phyloP scores from a whole-genome alignment of 768 basidiomycete species.

The Pisolithus sp. region DNA sequence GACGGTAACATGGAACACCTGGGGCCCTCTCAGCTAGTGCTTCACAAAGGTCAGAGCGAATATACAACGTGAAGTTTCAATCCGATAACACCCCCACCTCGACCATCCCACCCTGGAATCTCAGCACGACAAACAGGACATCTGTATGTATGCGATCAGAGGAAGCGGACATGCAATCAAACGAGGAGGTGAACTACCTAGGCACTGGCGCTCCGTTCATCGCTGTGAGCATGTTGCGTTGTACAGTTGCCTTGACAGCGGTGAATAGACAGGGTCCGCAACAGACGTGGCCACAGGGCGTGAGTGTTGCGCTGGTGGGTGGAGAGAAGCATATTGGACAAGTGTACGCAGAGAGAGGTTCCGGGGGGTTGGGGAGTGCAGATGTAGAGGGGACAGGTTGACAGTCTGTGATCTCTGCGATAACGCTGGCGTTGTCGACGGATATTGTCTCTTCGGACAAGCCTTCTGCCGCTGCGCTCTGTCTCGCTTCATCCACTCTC shows the following conservation, averaged over 20 bases:
- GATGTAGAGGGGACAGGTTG: conserved; percentile 1
- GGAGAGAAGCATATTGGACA: conserved; percentile 79
- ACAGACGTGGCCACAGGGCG: conserved; percentile 75
- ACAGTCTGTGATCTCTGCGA: background rate
- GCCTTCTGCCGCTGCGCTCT: too few relatives aligned
- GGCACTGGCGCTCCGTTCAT: conserved; percentile 31
- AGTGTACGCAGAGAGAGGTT: conserved; percentile 52
- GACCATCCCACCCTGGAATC: conserved; percentile 66
- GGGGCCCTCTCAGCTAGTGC: background rate
- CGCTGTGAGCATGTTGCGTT: conserved; percentile 35
- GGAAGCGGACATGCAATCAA: background rate
- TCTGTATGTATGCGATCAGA: conserved; percentile 22
- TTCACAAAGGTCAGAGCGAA: conserved; percentile 13
- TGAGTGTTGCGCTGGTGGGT: conserved; percentile 68
- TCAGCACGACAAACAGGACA: conserved; percentile 68
- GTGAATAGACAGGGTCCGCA: conserved; percentile 74
- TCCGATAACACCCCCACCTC: conserved; percentile 62
- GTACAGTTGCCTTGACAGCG: conserved; percentile 57
- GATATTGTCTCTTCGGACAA: too few relatives aligned
- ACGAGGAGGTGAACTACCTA: conserved; percentile 23
- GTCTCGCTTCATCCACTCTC: too few relatives aligned
- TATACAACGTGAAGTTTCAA: conserved; percentile 36
- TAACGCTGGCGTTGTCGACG: background rate
- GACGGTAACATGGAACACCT: background rate
- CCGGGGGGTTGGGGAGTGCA: conserved; percentile 3